Evolutionary conservation across 1,139 yeast species (phyloP), one percentile per base, ranked within the genome.

Genomic region (Yamadazyma sp.): DNA sequence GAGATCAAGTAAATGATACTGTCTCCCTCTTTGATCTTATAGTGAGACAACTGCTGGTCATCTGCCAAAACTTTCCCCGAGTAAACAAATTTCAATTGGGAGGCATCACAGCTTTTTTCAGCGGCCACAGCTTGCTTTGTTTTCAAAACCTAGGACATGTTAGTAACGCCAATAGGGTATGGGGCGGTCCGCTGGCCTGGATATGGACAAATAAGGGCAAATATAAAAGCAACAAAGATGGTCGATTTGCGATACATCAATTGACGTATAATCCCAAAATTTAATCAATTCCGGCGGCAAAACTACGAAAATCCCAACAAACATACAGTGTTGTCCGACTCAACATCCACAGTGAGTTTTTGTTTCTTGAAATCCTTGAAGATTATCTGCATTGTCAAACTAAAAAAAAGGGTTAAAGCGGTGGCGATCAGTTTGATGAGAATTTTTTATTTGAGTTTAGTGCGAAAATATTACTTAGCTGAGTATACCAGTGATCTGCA

Each of bases 331-430:
- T 82, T 88, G 17, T 77, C 50, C 14, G 77, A 72, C 44, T 85
- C 95, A 41, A 89, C 79, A 27, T 87, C 96, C 47, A 92, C 59
- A 31, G 89, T 77, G 62, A 91, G 80, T 61, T 83, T 87, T 60
- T 87, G 91, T 69, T 92, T 94, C 69, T 91, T 89, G 66, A 92
- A 87, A 65, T 92, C 96, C 62, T 91, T 89, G 62, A 92, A 81
- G 40, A 84, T 79, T 50, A 94, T 73, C 66, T 83, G 86, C 95
- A 92, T 89, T 54, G 45, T 31, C 22, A 20, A 20, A 8, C 44
- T 33, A 14, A 16, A 24, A 7, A 22, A 12, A 16, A 12, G 25
- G 24, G 10, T 29, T n/a, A n/a, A 16, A 31, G 15, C 17, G 34
- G 39, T 38, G 44, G 41, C 41, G 38, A 41, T 18, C 29, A 16